A percentile compares a stretch with the other conserved stretches of the same genome.
These are phyloP conservation scores for Catenaria anguillulae DNA, from an alignment of 371 early-diverging fungal genomes.

Conservation along the genomic window DNA sequence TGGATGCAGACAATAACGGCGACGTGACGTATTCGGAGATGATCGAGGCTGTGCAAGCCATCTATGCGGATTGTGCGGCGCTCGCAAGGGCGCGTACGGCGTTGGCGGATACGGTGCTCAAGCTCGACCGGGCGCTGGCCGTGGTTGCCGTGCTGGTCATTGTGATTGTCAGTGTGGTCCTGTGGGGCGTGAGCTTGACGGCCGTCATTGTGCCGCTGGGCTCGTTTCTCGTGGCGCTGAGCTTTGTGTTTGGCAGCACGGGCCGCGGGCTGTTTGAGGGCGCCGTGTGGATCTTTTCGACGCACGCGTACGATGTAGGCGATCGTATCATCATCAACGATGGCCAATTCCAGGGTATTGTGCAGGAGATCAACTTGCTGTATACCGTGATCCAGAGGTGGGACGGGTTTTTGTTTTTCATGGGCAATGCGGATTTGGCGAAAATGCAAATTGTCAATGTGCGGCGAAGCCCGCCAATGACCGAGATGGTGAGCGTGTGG, in stretches of 20 bases:
- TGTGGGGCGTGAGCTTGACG: neutral
- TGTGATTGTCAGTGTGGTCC: neutral
- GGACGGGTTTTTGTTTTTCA: constrained; percentile 30
- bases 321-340: constrained; percentile 60
- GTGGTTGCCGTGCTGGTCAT: neutral
- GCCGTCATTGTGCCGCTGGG: neutral
- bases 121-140: neutral
- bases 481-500: constrained; percentile 38
- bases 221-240: constrained; percentile 4
- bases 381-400: neutral
- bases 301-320: constrained; percentile 40
- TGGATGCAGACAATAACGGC: neutral
- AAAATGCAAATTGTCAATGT: constrained; percentile 59
- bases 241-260: neutral
- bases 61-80: neutral
- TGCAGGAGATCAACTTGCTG: constrained; percentile 14
- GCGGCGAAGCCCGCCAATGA: constrained; percentile 46
- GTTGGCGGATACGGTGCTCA: neutral
- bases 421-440: constrained; percentile 47
- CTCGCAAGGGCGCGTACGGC: neutral
- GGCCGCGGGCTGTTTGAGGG: neutral
- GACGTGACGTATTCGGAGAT: neutral
- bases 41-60: neutral
- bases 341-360: constrained; percentile 42
- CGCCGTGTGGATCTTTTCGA: neutral